phyloP scores from a whole-genome alignment of 2,329 filamentous ascomycete genomes.

The Paraphaeosphaeria minitans region DNA sequence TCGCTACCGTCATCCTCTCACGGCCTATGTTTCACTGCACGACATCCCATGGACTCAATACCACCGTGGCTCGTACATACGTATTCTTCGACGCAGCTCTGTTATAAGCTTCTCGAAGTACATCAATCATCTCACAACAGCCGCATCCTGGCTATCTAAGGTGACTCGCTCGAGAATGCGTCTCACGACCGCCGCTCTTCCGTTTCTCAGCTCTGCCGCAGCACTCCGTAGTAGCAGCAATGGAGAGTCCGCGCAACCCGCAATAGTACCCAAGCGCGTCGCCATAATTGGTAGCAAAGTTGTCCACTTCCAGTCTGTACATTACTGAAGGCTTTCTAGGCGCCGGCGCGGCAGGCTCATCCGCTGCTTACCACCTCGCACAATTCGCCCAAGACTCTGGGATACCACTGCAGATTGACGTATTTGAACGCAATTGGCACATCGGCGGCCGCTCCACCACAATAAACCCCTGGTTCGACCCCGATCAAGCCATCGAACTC shows the following conservation, averaged over 20 bases:
- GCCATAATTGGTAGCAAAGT: slow-evolving; percentile 44
- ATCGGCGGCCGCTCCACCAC: slow-evolving; percentile 89
- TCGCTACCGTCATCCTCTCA: background rate
- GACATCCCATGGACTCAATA: background rate
- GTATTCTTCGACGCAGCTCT: background rate
- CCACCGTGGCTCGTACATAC: background rate
- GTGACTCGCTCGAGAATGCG: slow-evolving; percentile 8
- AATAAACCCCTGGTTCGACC: slow-evolving; percentile 74
- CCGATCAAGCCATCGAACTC: slow-evolving; percentile 74
- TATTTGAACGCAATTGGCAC: slow-evolving; percentile 80
- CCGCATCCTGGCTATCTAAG: background rate
- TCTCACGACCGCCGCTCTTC: slow-evolving; percentile 7
- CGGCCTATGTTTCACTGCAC: background rate
- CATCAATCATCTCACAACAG: background rate
- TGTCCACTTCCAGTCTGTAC: background rate
- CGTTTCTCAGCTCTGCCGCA: slow-evolving; percentile 23
- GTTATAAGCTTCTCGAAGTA: background rate
- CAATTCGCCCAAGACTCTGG: slow-evolving; percentile 68
- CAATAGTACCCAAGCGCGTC: slow-evolving; percentile 34
- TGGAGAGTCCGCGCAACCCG: slow-evolving; percentile 10
- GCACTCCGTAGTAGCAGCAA: slow-evolving; percentile 24
- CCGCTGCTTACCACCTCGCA: slow-evolving; percentile 80
- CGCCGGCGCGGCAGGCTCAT: slow-evolving; percentile 86
- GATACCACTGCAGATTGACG: slow-evolving; percentile 76
- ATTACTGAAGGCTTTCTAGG: slow-evolving; percentile 58